Evolutionary conservation across 331 rosid genomes (phyloP), one percentile per base, ranked within the genome.

Genomic region (Pyrus hybrid): DNA sequence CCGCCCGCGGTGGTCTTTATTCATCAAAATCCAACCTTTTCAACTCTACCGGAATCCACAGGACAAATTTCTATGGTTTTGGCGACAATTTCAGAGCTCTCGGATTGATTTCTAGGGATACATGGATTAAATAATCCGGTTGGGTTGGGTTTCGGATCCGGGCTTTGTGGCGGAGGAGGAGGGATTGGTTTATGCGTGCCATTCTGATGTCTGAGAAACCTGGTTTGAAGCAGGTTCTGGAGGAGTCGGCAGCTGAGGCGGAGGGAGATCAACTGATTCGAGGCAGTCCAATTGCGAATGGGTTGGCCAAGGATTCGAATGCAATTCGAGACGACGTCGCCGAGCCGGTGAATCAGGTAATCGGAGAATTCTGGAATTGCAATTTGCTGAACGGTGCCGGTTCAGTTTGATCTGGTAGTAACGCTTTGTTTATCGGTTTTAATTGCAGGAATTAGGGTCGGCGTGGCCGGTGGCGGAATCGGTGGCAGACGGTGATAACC

Each of bases 161-260:
- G 67, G 68, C 84, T 68, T 79, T 47, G 77, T 80, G 76, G 64
- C 35, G 9, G 78, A 20, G 79, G 76, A 67, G 69, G 58, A 64
- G 72, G 58, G 56, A 43, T 83, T 80, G 66, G 88, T 79, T 85
- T 81, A 72, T 85, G 28, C 14, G 87, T 78, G 71, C 62, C 51
- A 37, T 82, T 72, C 84, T 75, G 67, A 90, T 91, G 96, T 81
- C 96, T 75, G 96, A 87, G 80, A 88, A 81, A 79, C 80, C 75
- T 70, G 89, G 63, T 26, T 78, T 75, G 23, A 80, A 80, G 58
- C 71, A 35, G 83, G 67, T 30, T 14, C 61, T 54, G 72, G 77
- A 74, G 35, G 67, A 68, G 45, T 72, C 76, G 16, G 78, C 75
- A 75, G 80, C 69, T 71, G 76, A 17, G 45, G 71, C 28, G 23